Evolutionary conservation across 306 rosid species (phyloP), one percentile per base, ranked within the genome.

Genomic region (Oxytropis ochrocephala): DNA sequence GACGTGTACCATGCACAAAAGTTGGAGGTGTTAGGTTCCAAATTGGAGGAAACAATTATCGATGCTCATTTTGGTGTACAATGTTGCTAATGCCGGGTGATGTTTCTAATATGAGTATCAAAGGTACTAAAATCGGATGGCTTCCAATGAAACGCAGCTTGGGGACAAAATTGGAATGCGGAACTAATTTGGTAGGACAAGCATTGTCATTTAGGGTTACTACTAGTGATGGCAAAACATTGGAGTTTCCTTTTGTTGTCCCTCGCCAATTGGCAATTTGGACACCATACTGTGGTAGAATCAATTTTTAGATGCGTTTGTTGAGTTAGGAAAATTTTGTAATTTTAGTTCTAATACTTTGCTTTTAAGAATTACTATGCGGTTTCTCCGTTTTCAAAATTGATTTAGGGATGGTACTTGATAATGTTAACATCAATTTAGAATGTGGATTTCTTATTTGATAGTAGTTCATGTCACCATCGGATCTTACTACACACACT

Each of bases 41-140:
- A 63, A 3, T 87, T 2, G 77, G 29, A 5, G 95, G 95, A 1
- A 89, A 87, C 55, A 82, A 85, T 13, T 5, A 80, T 11, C 86
- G 79, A 2, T 74, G 1, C 66, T 76, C 0, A 82, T 81, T 3
- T 10, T 83, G 57, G 16, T 83, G 10, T 92, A 49, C 54, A 85
- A 91, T 0, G 87, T 91, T 38, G 96, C 79, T 0, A 85, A 91
- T 5, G 81, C 68, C 0, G 97, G n/a, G 91, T 5, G 84, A 80
- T 19, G 85, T 87, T 42, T 1, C 14, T 5, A 2, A 13, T 3
- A 85, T 85, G 0, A 77, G 65, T 0, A 68, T 87, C 12, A 76
- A 39, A 54, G 93, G 91, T 0, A 70, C 83, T 0, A 27, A 18
- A 0, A n/a, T 33, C 6, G 38, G 2, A 0, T 91, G 89, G 97